Base-by-base conservation (phyloP, 371 early-diverging fungal species). In the Entomophthora muscae region DNA sequence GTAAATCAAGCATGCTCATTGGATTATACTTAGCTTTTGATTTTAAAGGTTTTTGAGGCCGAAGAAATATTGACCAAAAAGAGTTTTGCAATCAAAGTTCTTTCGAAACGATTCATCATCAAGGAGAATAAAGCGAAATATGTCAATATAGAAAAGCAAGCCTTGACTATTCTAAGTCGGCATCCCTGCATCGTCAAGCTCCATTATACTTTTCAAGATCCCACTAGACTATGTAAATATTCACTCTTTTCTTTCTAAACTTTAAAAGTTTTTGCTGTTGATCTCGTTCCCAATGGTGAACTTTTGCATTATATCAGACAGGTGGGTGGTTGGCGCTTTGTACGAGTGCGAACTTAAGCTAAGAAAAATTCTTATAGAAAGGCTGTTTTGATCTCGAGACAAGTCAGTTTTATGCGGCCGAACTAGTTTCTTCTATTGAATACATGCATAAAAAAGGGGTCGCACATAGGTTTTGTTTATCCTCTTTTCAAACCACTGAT, bases 201-300 rank as follows among this genome's bases (percentile, higher is more conserved):
- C 1, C 91, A 88, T 72, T 94, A 90, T 75, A 93, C 97, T 0
- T 95, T 94, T 66, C 95, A 95, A 74, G 95, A 95, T 72, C 72
- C 75, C 24, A 74, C 80, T 54, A 91, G 89, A 66, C 77, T 98
- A 66, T 98, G 86, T 83, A 80, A 51, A 7, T 17, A 10, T 59
- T 56, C 7, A 42, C 63, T 31, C 53, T 10, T 56, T 54, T 63
- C 53, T 30, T 2, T 21, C 57, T 42, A 21, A 33, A 10, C 1
- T 28, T 63, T 21, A 1, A 26, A 73, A 83, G 83, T 89, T 68
- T 91, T 91, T 72, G 91, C 92, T 51, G 72, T 95, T 60, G 93
- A 95, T 72, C 78, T 85, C 64, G 92, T 90, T 10, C 77, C 76
- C 42, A 89, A 91, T 67, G 98, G 96, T 12, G 98, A 98, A 70